Base-by-base conservation (phyloP, 768 basidiomycete genomes). In the Tylopilus sp. region DNA sequence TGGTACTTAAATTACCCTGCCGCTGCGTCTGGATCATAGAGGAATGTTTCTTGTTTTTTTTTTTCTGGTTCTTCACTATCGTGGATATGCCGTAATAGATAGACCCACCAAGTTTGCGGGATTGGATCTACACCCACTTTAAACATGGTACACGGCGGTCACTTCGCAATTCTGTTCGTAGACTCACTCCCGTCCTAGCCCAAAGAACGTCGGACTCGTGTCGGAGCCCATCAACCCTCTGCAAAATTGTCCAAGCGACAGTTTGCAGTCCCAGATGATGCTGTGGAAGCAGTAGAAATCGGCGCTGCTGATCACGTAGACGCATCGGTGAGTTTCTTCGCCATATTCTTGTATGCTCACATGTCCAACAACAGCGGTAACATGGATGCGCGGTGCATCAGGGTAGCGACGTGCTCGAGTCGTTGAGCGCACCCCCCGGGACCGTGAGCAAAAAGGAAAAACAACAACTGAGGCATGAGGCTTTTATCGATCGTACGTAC, bases 371-470 rank as follows among this genome's bases (percentile, higher is more conserved):
- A 12, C 15, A 22, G 10, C 21, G 2, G 35, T 48, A 43, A 48
- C 50, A 10, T 18, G n/a, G 28, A 17, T 33, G 25, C 40, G 26
- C 51, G 11, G 18, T 44, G 18, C n/a, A 15, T 7, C 51, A 81
- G 81, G 76, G 70, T 7, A 62, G 68, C 44, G 74, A 76, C n/a
- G 67, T 82, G 44, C 68, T 81, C 6, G 59, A 69, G 25, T 63
- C 73, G 31, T 59, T 75, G 48, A 60, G 61, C 41, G 47, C 57
- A 17, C 33, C 60, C 12, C 69, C 72, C 18, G 49, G 57, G 22
- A 41, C 44, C 17, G 53, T 73, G 43, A 79, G 68, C 55, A 91
- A 91, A 69, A 89, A 85, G 62, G 82, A 79, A 51, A 89, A 83
- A 64, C 79, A 79, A 47, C 74, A 78, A 17, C 57, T 80, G 48